Conservation (phyloP, 306 rosid genomes). For the Carpinus fangiana region DNA sequence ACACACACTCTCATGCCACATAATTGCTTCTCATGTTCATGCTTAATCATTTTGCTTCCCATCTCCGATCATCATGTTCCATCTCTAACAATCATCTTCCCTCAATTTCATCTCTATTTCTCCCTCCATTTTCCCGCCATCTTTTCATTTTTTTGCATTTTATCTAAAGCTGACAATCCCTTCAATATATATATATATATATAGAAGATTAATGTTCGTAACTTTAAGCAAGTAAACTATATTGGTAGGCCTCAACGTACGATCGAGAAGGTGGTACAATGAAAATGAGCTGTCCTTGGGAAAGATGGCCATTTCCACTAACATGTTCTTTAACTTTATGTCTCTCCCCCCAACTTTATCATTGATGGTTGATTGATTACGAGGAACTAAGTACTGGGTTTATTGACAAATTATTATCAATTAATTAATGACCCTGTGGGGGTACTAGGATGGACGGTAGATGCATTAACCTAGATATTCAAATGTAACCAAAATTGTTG, state of each 20-base stretch:
- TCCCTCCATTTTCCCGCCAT: neutral
- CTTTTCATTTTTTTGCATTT: too few relatives aligned
- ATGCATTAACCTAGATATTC: neutral
- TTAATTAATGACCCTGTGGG: too few relatives aligned
- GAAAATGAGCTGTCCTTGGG: neutral
- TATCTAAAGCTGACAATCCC: too few relatives aligned
- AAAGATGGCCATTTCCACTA: neutral
- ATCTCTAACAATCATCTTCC: slow-evolving; percentile 46
- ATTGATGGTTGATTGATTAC: neutral
- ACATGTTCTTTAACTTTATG: slow-evolving; percentile 6
- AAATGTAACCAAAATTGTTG: neutral
- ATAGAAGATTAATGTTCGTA: neutral
- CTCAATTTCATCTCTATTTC: slow-evolving; percentile 30
- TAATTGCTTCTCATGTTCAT: slow-evolving; percentile 61
- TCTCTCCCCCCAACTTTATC: neutral
- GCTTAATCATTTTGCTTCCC: slow-evolving; percentile 73
- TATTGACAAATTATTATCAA: neutral
- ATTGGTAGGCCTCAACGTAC: slow-evolving; percentile 6
- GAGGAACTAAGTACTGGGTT: neutral
- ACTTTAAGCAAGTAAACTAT: neutral
- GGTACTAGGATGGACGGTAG: too few relatives aligned
- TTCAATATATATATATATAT: too few relatives aligned
- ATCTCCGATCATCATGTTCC: slow-evolving; percentile 50
- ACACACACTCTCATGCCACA: slow-evolving; percentile 54
- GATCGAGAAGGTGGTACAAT: neutral